Percentiles rank a stretch among this genome's conserved stretches.
These are phyloP conservation scores for Yueomyces sp. DNA, from an alignment of 805 yeast genomes.

Conservation along the genomic window DNA sequence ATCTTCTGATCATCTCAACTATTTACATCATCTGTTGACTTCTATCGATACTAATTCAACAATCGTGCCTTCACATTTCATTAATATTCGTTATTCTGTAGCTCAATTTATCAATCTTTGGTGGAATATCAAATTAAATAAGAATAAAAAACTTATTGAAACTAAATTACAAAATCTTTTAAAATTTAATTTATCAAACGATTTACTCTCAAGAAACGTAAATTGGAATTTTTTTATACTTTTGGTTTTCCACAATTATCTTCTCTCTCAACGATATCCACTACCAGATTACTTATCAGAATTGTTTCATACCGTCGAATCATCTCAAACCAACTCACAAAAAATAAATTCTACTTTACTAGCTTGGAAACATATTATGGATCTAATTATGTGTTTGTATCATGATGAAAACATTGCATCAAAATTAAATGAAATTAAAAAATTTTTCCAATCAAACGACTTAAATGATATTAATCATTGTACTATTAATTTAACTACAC, in stretches of 20 bases:
- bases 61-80: no score
- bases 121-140: neutral
- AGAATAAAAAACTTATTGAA: neutral
- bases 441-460: constrained; percentile 11
- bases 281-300: neutral
- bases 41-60: no score
- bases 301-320: neutral
- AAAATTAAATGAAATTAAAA: constrained; percentile 15
- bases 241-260: neutral
- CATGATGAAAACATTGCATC: constrained; percentile 18
- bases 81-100: no score
- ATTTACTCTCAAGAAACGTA: no score
- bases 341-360: constrained; percentile 2
- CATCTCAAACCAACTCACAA: neutral
- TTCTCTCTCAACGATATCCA: neutral
- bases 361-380: constrained; percentile 16
- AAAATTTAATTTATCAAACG: neutral
- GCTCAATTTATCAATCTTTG: neutral
- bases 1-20: no score
- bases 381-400: constrained; percentile 11
- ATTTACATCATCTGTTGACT: no score
- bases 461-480: neutral
- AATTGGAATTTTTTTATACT: no score
- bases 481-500: neutral
- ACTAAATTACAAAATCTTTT: neutral